Percentiles rank a stretch among this genome's conserved stretches.
phyloP scores from a whole-genome alignment of 1,284 basidiomycete species.

The Boletus smithii region DNA sequence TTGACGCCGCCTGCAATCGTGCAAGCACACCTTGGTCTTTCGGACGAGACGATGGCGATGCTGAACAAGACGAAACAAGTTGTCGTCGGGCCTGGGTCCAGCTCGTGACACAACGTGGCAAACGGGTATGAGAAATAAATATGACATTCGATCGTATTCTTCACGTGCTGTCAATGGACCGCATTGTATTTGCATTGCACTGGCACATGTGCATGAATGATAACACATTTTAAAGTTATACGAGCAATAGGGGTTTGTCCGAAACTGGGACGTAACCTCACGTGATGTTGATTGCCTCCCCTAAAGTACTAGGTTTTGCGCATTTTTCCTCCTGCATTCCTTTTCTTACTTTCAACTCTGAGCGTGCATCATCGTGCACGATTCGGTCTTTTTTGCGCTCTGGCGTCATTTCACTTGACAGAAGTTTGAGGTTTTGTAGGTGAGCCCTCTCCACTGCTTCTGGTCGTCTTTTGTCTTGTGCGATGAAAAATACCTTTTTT shows the following conservation, averaged over 20 bases:
- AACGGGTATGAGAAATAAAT: no score
- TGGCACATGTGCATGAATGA: no score
- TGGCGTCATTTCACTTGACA: neutral
- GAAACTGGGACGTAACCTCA: no score
- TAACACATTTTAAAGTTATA: no score
- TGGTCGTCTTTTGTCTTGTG: neutral
- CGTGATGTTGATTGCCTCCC: conserved; percentile 7
- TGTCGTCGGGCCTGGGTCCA: conserved; percentile 26
- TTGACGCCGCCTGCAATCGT: conserved; percentile 50
- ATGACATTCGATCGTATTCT: no score
- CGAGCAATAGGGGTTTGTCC: no score
- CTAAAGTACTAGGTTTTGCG: conserved; percentile 2
- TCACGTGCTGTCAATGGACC: no score
- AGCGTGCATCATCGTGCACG: no score
- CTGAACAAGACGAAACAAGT: conserved; percentile 34
- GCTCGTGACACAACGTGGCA: neutral
- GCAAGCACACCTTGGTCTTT: conserved; percentile 47
- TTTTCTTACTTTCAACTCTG: neutral
- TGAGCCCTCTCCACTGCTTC: conserved; percentile 7
- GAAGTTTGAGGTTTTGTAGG: neutral
- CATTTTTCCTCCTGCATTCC: no score
- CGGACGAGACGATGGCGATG: conserved; percentile 39
- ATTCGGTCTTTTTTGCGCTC: neutral
- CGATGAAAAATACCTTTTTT: conserved; percentile 52
- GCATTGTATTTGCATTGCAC: no score